Percentiles rank a stretch among this genome's conserved stretches.
These are phyloP conservation scores for Alternaria triticimaculans DNA, from an alignment of 2,329 filamentous ascomycete genomes.

Conservation along the genomic window DNA sequence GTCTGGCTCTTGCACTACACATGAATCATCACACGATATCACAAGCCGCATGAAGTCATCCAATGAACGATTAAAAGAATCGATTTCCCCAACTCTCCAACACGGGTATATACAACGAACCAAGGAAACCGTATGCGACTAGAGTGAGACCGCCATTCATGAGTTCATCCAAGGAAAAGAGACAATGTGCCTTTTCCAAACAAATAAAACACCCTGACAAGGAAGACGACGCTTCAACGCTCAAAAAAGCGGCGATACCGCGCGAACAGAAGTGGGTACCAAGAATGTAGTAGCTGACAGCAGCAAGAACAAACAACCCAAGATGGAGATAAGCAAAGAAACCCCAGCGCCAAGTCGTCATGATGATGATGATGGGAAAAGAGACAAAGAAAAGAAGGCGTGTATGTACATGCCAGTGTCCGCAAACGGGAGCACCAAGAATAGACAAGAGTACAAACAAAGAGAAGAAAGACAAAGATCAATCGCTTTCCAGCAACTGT, in stretches of 20 bases:
- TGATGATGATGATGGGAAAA: slow-evolving; percentile 5
- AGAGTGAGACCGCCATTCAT: slow-evolving; percentile 1
- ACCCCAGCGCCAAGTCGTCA: slow-evolving; percentile 2
- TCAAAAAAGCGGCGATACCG: not conserved
- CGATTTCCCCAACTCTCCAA: not conserved
- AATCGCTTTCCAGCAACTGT: slow-evolving; percentile 45
- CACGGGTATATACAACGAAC: not conserved
- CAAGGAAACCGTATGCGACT: not conserved
- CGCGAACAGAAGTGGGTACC: not conserved
- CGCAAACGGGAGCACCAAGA: not conserved
- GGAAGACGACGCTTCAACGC: slow-evolving; percentile 10
- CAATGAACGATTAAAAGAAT: not conserved
- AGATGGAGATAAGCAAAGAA: not conserved
- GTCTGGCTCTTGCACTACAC: too few species aligned
- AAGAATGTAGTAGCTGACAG: not conserved
- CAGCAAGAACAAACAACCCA: not conserved
- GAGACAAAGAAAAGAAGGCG: not conserved
- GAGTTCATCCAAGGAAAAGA: not conserved
- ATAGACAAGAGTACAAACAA: not conserved
- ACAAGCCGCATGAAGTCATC: not conserved
- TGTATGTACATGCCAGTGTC: not conserved
- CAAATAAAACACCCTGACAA: not conserved
- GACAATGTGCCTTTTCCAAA: not conserved
- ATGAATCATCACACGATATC: not conserved
- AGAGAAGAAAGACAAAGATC: not conserved